Conservation (phyloP, 2,329 filamentous ascomycete species). For the Botrytis porri region DNA sequence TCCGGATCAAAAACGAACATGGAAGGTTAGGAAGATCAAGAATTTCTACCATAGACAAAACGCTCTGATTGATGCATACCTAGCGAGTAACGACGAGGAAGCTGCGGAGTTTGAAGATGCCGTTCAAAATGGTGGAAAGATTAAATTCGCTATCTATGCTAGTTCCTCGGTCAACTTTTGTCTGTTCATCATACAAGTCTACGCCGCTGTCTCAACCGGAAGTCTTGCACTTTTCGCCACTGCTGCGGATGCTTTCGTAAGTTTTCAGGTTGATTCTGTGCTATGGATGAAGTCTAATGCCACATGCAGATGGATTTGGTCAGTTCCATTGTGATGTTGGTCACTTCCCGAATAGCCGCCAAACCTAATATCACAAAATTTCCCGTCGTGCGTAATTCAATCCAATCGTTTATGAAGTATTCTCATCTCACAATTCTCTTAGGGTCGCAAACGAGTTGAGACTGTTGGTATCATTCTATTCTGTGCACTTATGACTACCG, state of each 20-base stretch:
- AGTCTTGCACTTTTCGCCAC: conserved; percentile 97
- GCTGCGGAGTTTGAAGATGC: conserved; percentile 50
- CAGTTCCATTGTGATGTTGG: conserved; percentile 80
- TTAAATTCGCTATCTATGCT: conserved; percentile 51
- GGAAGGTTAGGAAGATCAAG: conserved; percentile 41
- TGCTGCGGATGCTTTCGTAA: conserved; percentile 79
- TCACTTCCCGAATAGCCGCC: conserved; percentile 84
- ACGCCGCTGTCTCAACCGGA: conserved; percentile 79
- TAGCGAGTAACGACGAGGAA: conserved; percentile 56
- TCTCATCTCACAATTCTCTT: neutral
- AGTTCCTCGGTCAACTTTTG: conserved; percentile 77
- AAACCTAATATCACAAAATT: conserved; percentile 44
- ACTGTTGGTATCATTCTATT: conserved; percentile 95
- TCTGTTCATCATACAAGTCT: conserved; percentile 79
- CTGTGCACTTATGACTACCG: conserved; percentile 91
- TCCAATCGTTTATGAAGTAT: neutral
- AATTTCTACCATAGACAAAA: conserved; percentile 50
- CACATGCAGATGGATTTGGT: conserved; percentile 58
- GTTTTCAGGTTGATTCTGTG: neutral
- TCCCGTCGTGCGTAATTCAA: conserved; percentile 8
- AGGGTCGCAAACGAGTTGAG: conserved; percentile 62
- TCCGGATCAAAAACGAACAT: conserved; percentile 41
- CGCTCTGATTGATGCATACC: conserved; percentile 50
- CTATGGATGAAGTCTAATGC: neutral
- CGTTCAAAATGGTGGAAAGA: conserved; percentile 19